phyloP scores from a whole-genome alignment of 2,329 filamentous ascomycete species.

The Talaromyces sp. region DNA sequence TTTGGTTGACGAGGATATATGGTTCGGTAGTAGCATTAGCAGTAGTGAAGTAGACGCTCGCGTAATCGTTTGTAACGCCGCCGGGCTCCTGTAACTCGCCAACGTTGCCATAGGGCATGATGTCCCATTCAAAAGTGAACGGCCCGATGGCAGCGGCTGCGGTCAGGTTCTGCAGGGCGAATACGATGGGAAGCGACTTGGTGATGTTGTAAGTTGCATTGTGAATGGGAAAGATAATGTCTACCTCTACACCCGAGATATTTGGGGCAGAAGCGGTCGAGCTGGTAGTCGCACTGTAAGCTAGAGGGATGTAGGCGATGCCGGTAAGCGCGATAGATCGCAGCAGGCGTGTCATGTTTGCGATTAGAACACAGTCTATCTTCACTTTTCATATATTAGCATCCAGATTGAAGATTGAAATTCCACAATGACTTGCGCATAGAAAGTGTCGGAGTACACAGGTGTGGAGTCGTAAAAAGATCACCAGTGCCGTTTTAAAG shows the following conservation, averaged over 20 bases:
- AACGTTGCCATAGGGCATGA: constrained; percentile 7
- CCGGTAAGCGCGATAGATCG: background rate
- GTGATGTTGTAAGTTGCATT: constrained; percentile 7
- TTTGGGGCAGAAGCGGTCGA: background rate
- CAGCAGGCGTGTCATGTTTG: constrained; percentile 1
- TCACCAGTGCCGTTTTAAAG: background rate
- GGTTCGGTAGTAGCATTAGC: background rate
- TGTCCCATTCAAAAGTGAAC: constrained; percentile 10
- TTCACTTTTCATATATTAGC: background rate
- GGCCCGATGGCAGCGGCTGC: constrained; percentile 2
- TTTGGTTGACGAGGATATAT: constrained; percentile 7
- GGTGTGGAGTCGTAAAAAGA: background rate
- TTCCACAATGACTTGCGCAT: background rate
- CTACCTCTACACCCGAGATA: constrained; percentile 4
- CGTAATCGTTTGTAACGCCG: background rate
- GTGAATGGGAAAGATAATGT: constrained; percentile 9
- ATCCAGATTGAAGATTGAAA: background rate
- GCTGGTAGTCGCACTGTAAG: background rate
- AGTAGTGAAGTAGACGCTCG: background rate
- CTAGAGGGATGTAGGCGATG: background rate
- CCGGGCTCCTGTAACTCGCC: background rate
- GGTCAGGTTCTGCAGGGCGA: constrained; percentile 9
- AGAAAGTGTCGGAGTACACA: background rate
- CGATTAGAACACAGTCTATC: background rate
- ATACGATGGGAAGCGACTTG: constrained; percentile 7